These are phyloP conservation scores for Ophiostoma triangulosporum DNA, from an alignment of 2,329 filamentous ascomycete genomes.

Conservation along the genomic window DNA sequence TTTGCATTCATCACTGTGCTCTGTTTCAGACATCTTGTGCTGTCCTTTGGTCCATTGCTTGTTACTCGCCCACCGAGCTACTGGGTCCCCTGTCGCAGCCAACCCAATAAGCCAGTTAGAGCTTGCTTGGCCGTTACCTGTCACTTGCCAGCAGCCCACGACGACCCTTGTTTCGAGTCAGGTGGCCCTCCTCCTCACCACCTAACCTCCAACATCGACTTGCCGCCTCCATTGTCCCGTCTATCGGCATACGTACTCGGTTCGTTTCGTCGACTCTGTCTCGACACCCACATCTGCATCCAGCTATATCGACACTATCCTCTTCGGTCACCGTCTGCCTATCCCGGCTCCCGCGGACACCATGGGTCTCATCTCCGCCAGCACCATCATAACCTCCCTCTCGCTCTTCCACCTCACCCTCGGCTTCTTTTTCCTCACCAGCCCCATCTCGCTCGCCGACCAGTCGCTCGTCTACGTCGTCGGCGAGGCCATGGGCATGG, in stretches of 20 bases:
- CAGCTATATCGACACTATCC: not conserved
- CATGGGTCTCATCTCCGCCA: constrained; percentile 74
- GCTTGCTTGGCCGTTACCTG: not conserved
- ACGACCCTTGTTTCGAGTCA: not conserved
- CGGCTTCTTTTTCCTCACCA: constrained; percentile 70
- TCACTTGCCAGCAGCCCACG: not conserved
- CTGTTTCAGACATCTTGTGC: not conserved
- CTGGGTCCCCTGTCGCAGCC: not conserved
- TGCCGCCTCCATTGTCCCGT: not conserved
- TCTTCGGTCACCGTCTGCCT: not conserved
- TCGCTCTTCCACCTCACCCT: constrained; percentile 76
- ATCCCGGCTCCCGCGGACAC: too few relatives aligned
- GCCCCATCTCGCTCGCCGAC: constrained; percentile 58
- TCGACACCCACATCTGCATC: not conserved
- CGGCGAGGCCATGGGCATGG: constrained; percentile 72
- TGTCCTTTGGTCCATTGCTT: not conserved
- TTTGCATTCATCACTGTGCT: too few relatives aligned
- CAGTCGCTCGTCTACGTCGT: constrained; percentile 70
- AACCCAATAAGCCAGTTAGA: not conserved
- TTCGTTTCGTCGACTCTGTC: not conserved
- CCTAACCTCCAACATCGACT: too few relatives aligned
- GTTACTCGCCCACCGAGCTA: not conserved
- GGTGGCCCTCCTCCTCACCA: not conserved
- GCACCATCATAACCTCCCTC: constrained; percentile 66
- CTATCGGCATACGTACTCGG: not conserved